phyloP scores from a whole-genome alignment of 2,329 filamentous ascomycete species.

The Reticulascus tulasneorum region DNA sequence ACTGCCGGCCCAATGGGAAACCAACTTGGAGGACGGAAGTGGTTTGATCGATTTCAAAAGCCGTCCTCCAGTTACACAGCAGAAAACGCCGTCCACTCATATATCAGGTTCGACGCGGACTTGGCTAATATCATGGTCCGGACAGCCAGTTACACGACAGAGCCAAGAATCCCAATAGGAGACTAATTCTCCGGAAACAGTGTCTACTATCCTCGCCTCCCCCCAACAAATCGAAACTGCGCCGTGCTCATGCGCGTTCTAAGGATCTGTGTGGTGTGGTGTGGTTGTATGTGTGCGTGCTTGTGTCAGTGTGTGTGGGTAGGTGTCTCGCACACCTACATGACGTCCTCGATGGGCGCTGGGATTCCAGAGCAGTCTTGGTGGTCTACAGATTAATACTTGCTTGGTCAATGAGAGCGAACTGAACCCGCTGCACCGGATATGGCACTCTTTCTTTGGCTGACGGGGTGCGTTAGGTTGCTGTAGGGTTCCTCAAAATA shows the following conservation, averaged over 20 bases:
- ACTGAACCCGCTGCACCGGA: no score
- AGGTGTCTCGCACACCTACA: slow-evolving; percentile 10
- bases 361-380: background rate
- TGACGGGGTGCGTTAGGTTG: no score
- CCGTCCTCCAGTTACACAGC: slow-evolving; percentile 15
- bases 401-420: no score
- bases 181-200: slow-evolving; percentile 8
- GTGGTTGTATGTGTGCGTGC: no score
- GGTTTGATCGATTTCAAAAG: no score
- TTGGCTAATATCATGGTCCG: background rate
- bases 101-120: slow-evolving; percentile 6
- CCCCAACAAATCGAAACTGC: no score
- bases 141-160: slow-evolving; percentile 10
- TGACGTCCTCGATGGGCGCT: slow-evolving; percentile 4
- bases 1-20: no score
- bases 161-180: slow-evolving; percentile 8
- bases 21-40: no score
- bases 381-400: no score
- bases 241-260: slow-evolving; percentile 8
- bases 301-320: slow-evolving; percentile 1
- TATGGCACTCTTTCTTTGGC: no score
- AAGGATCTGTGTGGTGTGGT: slow-evolving; percentile 2
- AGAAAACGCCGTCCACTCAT: slow-evolving; percentile 5
- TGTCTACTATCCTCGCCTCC: no score
- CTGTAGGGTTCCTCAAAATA: no score